Base-by-base conservation (phyloP, 352 stramenopile genomes). In the Phytophthora macrochlamydospora region DNA sequence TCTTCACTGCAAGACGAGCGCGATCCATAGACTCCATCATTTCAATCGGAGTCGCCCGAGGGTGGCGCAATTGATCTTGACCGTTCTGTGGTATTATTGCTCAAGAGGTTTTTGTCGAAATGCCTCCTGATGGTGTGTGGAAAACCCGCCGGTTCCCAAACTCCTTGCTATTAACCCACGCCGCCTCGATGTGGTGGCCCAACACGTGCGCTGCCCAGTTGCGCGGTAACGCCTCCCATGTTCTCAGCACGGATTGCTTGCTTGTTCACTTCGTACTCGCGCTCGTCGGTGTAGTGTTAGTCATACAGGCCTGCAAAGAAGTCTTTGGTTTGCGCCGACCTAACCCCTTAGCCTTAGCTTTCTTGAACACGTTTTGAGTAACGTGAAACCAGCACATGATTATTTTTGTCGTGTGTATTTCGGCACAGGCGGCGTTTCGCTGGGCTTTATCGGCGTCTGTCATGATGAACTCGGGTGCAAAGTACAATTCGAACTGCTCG, bases 141-240 rank as follows among this genome's bases (percentile, higher is more conserved):
- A 50, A 59, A 6, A 59, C 29, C 28, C 50, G 37, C 38, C 52
- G 50, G 7, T 31, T 46, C 6, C 12, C 12, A 46, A 46, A 46
- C 4, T 7, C 40, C 4, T 6, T 24, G 18, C 40, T 40, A 4
- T 46, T n/a, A 24, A 46, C 6, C 40, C 40, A 46, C 40, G 18
- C 14, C 4, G 12, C 4, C 12, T 46, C 18, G 12, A 46, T 46
- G 14, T 46, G 40, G 5, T 24, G 40, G 6, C 40, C 40, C 14
- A 46, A 46, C 12, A 13, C 12, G 14, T 28, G 18, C 40, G 40
- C 40, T 46, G 40, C 9, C 14, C 8, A 46, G 4, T n/a, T 13
- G 14, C 14, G 40, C 5, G 40, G 40, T 6, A 46, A 13, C 9
- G 40, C 40, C 8, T 46, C 12, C 40, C 12, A 46, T 46, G 8